Percentiles rank a stretch among this genome's conserved stretches.
Evolutionary conservation across 2,329 filamentous ascomycete species (phyloP).

Genomic region (Pseudogymnoascus sp.): DNA sequence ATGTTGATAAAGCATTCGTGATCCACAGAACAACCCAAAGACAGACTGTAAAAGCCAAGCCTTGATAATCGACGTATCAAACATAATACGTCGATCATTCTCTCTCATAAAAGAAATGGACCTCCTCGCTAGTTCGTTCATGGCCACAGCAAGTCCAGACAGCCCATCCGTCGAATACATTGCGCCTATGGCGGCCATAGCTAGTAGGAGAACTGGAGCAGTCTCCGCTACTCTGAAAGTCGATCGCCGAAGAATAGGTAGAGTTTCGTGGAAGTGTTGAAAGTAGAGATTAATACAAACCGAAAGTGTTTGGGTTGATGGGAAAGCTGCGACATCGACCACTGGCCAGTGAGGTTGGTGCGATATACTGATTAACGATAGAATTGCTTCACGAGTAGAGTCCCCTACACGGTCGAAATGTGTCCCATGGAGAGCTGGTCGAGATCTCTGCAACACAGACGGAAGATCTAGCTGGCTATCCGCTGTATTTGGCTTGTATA

Average conservation of each 20-base stretch:
- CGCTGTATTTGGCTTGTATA: constrained; percentile 14
- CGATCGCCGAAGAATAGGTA: constrained; percentile 14
- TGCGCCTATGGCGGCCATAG: constrained; percentile 15
- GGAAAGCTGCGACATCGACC: constrained; percentile 14
- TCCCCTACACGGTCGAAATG: constrained; percentile 11
- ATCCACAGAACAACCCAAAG: constrained; percentile 15
- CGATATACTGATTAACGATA: constrained; percentile 11
- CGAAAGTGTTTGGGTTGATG: constrained; percentile 14
- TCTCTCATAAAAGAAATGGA: constrained; percentile 14
- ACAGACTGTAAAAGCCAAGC: constrained; percentile 15
- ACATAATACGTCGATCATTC: constrained; percentile 15
- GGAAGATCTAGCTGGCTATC: constrained; percentile 13
- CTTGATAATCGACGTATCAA: constrained; percentile 14
- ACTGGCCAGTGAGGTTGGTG: constrained; percentile 14
- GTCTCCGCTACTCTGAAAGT: constrained; percentile 18
- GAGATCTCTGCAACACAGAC: constrained; percentile 10
- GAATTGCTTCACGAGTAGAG: constrained; percentile 13
- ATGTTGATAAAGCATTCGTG: constrained; percentile 16
- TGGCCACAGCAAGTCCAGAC: constrained; percentile 11
- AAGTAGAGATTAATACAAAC: constrained; percentile 16
- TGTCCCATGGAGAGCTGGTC: constrained; percentile 11
- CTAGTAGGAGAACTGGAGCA: neutral
- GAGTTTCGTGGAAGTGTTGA: constrained; percentile 15
- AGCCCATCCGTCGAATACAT: constrained; percentile 14
- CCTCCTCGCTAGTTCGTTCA: constrained; percentile 14